Conservation (phyloP, 768 basidiomycete genomes). For the Ephemerocybe angulata region DNA sequence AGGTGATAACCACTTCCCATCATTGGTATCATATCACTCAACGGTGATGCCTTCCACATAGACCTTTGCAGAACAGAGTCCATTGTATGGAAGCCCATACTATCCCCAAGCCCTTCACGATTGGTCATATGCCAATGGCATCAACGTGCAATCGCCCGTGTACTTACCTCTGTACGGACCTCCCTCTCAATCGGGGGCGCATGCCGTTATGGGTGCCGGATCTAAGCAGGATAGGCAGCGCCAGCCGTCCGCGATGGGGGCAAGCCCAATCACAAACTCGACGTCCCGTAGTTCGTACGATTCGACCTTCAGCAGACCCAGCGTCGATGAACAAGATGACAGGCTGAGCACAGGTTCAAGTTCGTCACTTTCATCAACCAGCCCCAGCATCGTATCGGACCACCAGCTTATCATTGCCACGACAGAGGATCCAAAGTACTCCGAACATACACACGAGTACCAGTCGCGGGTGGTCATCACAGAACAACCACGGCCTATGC, state of each 20-base stretch:
- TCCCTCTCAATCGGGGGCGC: not conserved
- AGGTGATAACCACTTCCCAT: not conserved
- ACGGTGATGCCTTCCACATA: not conserved
- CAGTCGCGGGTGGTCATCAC: slow-evolving; percentile 32
- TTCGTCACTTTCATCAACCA: slow-evolving; percentile 10
- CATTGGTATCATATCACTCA: not conserved
- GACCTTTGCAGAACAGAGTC: not conserved
- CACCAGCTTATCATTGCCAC: slow-evolving; percentile 32
- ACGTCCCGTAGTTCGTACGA: not conserved
- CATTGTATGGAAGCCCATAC: not conserved
- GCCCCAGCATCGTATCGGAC: slow-evolving; percentile 9
- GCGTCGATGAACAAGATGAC: not conserved
- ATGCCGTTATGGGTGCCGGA: not conserved
- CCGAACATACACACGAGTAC: slow-evolving; percentile 36
- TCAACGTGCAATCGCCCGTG: slow-evolving; percentile 1
- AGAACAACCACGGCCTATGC: slow-evolving; percentile 6
- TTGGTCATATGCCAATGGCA: slow-evolving; percentile 8
- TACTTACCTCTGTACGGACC: slow-evolving; percentile 3
- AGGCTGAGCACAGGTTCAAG: slow-evolving; percentile 8
- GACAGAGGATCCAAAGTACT: slow-evolving; percentile 36
- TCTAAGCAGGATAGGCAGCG: not conserved
- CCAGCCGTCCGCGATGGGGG: not conserved
- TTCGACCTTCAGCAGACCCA: not conserved
- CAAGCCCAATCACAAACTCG: not conserved
- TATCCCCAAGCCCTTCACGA: not conserved